Percentiles rank a stretch among this genome's conserved stretches.
Conservation (phyloP, 345 rosid genomes). For the Garcia nutans region DNA sequence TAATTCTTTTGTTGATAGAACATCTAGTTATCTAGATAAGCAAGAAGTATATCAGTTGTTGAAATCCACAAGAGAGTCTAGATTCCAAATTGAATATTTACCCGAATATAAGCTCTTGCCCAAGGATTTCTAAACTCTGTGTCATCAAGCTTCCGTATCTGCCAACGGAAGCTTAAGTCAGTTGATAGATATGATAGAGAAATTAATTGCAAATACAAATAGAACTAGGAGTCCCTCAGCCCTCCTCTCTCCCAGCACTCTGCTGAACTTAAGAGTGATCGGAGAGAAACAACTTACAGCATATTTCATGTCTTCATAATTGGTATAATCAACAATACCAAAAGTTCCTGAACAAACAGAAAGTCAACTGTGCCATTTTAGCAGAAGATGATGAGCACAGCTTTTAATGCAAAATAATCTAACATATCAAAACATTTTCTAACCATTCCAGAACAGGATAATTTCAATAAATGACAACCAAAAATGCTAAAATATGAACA, state of each 20-base stretch:
- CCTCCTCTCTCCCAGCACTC: neutral
- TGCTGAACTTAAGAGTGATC: neutral
- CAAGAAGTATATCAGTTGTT: too few species aligned
- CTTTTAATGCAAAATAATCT: neutral
- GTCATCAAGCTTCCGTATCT: slow-evolving; percentile 77
- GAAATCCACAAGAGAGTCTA: too few species aligned
- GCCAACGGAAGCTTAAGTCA: slow-evolving; percentile 6
- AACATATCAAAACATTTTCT: slow-evolving; percentile 6
- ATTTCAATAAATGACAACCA: neutral
- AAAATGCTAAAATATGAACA: neutral
- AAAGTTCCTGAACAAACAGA: slow-evolving; percentile 57
- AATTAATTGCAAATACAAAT: neutral
- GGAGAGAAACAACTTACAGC: slow-evolving; percentile 57
- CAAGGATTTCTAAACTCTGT: slow-evolving; percentile 86
- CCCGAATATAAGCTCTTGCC: slow-evolving; percentile 80
- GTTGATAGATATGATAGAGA: neutral
- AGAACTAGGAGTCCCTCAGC: neutral
- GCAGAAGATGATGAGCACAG: neutral
- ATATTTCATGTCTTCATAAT: slow-evolving; percentile 92
- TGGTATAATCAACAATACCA: slow-evolving; percentile 92
- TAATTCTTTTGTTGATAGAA: too few species aligned
- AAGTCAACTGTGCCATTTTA: neutral
- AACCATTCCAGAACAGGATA: neutral
- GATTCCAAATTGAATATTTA: slow-evolving; percentile 13
- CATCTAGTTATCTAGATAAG: too few species aligned